Conservation (phyloP, 2,329 filamentous ascomycete species). For the Botrytis elliptica region DNA sequence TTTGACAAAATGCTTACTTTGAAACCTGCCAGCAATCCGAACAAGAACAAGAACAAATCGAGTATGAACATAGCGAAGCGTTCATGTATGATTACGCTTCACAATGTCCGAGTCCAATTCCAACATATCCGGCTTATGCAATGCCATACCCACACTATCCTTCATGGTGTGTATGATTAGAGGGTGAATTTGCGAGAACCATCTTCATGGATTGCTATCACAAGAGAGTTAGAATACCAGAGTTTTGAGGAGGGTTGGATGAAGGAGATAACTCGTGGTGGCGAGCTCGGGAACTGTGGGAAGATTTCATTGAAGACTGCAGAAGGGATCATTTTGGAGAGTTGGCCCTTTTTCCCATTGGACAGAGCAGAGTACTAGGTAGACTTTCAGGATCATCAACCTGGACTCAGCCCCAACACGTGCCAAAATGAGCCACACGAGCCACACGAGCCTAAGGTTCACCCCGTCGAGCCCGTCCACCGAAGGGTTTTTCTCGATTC, state of each 20-base stretch:
- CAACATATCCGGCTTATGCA: not conserved
- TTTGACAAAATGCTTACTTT: slow-evolving; percentile 1
- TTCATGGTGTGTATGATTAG: slow-evolving; percentile 16
- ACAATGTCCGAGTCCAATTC: not conserved
- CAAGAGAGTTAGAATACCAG: too few relatives aligned
- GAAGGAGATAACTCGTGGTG: not conserved
- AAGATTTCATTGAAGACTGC: not conserved
- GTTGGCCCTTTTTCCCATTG: not conserved
- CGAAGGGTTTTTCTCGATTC: not conserved
- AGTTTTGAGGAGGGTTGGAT: not conserved
- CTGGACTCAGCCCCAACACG: not conserved
- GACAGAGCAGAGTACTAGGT: not conserved
- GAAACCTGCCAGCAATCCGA: not conserved
- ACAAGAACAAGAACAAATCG: slow-evolving; percentile 7
- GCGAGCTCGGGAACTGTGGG: not conserved
- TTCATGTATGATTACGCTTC: slow-evolving; percentile 13
- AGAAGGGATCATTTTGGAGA: not conserved
- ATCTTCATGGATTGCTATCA: not conserved
- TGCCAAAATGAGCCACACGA: not conserved
- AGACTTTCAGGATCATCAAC: not conserved
- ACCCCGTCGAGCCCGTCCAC: too few relatives aligned
- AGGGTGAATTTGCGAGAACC: not conserved
- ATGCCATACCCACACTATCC: slow-evolving; percentile 6
- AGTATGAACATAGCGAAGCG: not conserved
- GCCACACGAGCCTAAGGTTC: not conserved